These are phyloP conservation scores for Cystobasidium onofrii DNA, from an alignment of 768 basidiomycete genomes.

Conservation along the genomic window DNA sequence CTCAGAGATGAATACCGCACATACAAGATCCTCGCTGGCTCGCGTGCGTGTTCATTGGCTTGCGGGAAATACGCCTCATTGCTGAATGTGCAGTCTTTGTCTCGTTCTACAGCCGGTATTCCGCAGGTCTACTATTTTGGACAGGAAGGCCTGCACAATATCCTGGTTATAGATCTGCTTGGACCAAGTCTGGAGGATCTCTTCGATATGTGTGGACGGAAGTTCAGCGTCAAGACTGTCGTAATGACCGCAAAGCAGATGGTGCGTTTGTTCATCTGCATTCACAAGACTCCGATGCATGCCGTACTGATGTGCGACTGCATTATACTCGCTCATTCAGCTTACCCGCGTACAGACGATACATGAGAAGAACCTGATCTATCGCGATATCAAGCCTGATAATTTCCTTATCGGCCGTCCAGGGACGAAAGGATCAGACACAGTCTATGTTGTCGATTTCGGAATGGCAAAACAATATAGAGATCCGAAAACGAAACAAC, in stretches of 20 bases:
- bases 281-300: background rate
- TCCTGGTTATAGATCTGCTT: constrained; percentile 93
- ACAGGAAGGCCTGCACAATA: constrained; percentile 96
- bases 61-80: constrained; percentile 46
- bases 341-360: constrained; percentile 92
- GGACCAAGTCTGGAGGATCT: constrained; percentile 95
- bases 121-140: constrained; percentile 99
- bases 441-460: constrained; percentile 67
- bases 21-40: constrained; percentile 87
- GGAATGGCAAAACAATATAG: constrained; percentile 99
- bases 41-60: constrained; percentile 54
- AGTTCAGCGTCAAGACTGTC: constrained; percentile 95
- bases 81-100: background rate
- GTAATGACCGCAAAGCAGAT: constrained; percentile 99
- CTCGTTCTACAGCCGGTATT: constrained; percentile 63
- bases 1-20: constrained; percentile 97
- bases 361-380: constrained; percentile 98
- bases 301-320: background rate
- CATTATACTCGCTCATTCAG: constrained; percentile 49
- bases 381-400: constrained; percentile 98
- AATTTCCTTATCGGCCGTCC: constrained; percentile 96
- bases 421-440: constrained; percentile 77
- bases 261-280: constrained; percentile 53
- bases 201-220: constrained; percentile 97
- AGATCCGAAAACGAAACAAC: constrained; percentile 97